A percentile compares a stretch with the other conserved stretches of the same genome.
phyloP scores from a whole-genome alignment of 1,284 basidiomycete genomes.

The Dichomitus squalens region DNA sequence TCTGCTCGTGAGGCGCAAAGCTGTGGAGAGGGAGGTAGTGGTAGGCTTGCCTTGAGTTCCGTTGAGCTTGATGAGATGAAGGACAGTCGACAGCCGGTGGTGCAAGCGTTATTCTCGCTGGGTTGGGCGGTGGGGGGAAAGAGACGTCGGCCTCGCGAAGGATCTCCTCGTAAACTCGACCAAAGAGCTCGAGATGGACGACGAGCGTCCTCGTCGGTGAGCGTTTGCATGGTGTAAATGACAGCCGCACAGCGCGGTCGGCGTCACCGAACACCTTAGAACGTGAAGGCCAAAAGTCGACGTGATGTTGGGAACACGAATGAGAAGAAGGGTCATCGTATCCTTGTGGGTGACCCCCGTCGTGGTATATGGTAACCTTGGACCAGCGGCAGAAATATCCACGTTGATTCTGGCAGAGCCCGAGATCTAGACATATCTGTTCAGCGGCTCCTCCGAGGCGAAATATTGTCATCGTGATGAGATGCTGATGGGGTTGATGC shows the following conservation, averaged over 20 bases:
- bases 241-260: background rate
- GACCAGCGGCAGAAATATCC: too few species aligned
- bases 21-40: too few species aligned
- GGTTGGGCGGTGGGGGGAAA: background rate
- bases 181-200: constrained; percentile 1
- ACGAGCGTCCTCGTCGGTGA: background rate
- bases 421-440: too few species aligned
- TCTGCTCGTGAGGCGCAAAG: too few species aligned
- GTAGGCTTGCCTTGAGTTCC: too few species aligned
- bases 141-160: constrained; percentile 2
- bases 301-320: constrained; percentile 3
- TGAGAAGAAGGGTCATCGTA: background rate
- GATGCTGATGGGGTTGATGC: too few species aligned
- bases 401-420: too few species aligned
- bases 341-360: background rate
- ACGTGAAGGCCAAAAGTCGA: background rate
- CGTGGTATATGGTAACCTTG: too few species aligned
- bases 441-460: too few species aligned
- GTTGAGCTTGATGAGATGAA: too few species aligned
- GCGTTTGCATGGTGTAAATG: constrained; percentile 2
- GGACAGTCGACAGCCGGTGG: too few species aligned
- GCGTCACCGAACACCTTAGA: constrained; percentile 1
- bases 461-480: background rate
- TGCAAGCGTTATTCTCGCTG: too few species aligned
- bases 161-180: background rate